These are phyloP conservation scores for Excoecaria cochinchinensis DNA, from an alignment of 345 rosid genomes.

Conservation along the genomic window DNA sequence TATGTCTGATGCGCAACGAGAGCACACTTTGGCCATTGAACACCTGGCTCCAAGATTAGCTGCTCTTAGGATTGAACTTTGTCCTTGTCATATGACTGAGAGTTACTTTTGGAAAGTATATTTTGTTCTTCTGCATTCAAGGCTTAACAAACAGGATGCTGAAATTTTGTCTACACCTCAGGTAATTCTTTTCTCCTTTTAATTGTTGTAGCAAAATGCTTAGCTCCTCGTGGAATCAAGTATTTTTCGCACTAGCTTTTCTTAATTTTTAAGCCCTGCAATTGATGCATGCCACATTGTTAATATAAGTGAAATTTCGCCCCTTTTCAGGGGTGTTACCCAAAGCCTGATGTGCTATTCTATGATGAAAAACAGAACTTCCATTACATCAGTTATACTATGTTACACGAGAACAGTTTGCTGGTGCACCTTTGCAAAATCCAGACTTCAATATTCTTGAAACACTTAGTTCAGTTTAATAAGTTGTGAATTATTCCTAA, in stretches of 20 bases:
- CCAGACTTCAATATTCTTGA: not conserved
- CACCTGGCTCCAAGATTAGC: constrained; percentile 36
- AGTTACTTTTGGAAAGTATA: constrained; percentile 41
- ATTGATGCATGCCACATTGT: not conserved
- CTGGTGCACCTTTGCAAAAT: not conserved
- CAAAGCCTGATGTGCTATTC: not conserved
- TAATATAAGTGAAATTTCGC: not conserved
- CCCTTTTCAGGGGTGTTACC: not conserved
- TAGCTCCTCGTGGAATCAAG: not conserved
- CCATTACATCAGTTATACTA: not conserved
- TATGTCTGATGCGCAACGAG: constrained; percentile 29
- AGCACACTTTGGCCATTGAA: constrained; percentile 29
- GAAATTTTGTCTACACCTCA: constrained; percentile 30
- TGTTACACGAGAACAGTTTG: not conserved
- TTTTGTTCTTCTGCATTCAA: constrained; percentile 36
- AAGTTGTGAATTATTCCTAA: too few relatives aligned
- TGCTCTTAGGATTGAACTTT: constrained; percentile 38
- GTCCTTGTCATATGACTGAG: constrained; percentile 34
- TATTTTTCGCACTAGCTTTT: not conserved
- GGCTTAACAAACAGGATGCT: constrained; percentile 33
- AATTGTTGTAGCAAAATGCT: not conserved
- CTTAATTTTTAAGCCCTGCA: not conserved
- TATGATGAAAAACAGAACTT: not conserved
- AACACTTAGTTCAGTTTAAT: not conserved
- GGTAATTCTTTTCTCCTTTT: constrained; percentile 19